Percentiles rank a stretch among this genome's conserved stretches.
Conservation (phyloP, 2,329 filamentous ascomycete species). For the Hypoxylon sp. region DNA sequence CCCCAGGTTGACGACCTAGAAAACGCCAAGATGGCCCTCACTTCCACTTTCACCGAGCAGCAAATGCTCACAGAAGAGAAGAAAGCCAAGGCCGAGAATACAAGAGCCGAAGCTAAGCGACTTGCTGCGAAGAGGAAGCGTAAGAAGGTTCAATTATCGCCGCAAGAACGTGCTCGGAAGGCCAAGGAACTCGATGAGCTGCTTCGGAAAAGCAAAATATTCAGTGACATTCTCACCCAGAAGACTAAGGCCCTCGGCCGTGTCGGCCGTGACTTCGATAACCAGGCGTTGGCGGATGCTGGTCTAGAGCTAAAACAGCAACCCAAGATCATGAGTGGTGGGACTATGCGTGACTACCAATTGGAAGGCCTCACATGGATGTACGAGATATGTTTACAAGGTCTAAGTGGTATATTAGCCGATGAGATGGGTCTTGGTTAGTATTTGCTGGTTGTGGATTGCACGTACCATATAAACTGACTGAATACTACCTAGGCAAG, state of each 20-base stretch:
- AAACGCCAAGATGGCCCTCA: conserved; percentile 47
- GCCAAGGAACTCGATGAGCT: conserved; percentile 72
- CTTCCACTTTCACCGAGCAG: conserved; percentile 51
- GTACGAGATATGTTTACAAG: conserved; percentile 84
- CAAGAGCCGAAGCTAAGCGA: conserved; percentile 64
- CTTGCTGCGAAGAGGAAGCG: conserved; percentile 56
- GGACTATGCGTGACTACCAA: conserved; percentile 94
- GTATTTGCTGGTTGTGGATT: conserved; percentile 42
- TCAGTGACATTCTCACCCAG: conserved; percentile 74
- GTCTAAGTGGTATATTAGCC: conserved; percentile 90
- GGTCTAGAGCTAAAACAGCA: conserved; percentile 86
- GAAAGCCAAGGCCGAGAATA: conserved; percentile 63
- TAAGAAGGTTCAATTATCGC: conserved; percentile 65
- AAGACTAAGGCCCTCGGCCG: conserved; percentile 75
- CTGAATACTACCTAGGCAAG: conserved; percentile 74
- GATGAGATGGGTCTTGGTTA: conserved; percentile 91
- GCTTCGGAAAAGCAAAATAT: conserved; percentile 71
- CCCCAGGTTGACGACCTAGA: conserved; percentile 33
- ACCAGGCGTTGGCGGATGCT: conserved; percentile 72
- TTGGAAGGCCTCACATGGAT: conserved; percentile 96
- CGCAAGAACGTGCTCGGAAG: conserved; percentile 70
- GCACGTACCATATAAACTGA: conserved; percentile 18
- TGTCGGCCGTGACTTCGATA: conserved; percentile 73
- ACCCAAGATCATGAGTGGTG: conserved; percentile 86
- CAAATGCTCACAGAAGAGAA: conserved; percentile 62